These are phyloP conservation scores for Kodamaea neixiangensis DNA, from an alignment of 805 yeast genomes.

Conservation along the genomic window DNA sequence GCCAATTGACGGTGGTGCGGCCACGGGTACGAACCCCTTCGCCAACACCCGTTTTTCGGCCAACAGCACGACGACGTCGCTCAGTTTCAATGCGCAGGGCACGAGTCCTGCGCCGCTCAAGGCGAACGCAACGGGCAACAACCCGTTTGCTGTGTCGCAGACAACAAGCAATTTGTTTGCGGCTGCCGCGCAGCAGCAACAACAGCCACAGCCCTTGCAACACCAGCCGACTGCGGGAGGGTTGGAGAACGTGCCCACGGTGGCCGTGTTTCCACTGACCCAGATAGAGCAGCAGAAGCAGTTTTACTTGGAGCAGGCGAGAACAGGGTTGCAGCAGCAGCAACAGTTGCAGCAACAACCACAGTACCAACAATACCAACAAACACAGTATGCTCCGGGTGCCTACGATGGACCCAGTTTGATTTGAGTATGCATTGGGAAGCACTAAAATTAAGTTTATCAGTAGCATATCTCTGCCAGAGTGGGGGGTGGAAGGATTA, in stretches of 20 bases:
- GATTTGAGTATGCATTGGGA: conserved; percentile 10
- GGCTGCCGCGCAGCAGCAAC: conserved; percentile 18
- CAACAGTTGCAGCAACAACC: conserved; percentile 24
- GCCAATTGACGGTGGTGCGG: conserved; percentile 26
- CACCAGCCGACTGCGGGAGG: conserved; percentile 74
- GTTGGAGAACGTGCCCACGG: conserved; percentile 62
- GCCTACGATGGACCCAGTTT: conserved; percentile 28
- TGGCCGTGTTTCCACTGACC: conserved; percentile 70
- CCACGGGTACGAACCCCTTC: conserved; percentile 50
- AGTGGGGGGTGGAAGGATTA: neutral
- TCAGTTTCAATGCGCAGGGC: conserved; percentile 22
- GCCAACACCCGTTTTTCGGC: conserved; percentile 39
- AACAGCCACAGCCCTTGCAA: conserved; percentile 32
- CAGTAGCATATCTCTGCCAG: neutral
- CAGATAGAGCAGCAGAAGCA: conserved; percentile 45
- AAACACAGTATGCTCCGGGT: conserved; percentile 3
- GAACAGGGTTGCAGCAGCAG: conserved; percentile 33
- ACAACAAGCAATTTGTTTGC: conserved; percentile 36
- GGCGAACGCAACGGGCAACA: conserved; percentile 50
- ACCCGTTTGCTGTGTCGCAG: conserved; percentile 57
- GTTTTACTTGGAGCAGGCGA: conserved; percentile 38
- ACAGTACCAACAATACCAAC: conserved; percentile 17
- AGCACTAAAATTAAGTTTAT: neutral
- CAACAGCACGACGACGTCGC: conserved; percentile 33
- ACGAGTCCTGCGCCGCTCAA: conserved; percentile 26